phyloP scores from a whole-genome alignment of 2,329 filamentous ascomycete genomes.

The Fusarium transvaalense region DNA sequence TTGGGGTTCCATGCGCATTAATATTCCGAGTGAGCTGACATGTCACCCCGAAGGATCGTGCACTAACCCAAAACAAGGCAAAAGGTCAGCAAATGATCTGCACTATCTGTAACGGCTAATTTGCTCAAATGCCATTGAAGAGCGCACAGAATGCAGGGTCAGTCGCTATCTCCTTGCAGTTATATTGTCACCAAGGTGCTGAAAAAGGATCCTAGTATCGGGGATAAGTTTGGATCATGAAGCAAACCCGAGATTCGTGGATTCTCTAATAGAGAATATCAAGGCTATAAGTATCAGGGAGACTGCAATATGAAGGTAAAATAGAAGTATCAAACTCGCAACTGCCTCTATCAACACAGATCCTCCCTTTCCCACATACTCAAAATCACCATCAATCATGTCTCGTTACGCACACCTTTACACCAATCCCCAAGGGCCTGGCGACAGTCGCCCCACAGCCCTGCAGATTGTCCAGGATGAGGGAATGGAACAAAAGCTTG shows the following conservation, averaged over 20 bases:
- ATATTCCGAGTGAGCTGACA: not conserved
- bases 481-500: not conserved
- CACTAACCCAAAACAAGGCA: constrained; percentile 15
- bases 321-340: not conserved
- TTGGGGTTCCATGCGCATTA: not conserved
- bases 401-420: constrained; percentile 16
- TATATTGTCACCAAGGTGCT: not conserved
- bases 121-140: too few relatives aligned
- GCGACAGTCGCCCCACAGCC: constrained; percentile 12
- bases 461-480: constrained; percentile 9
- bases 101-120: not conserved
- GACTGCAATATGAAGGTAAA: not conserved
- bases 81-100: constrained; percentile 12
- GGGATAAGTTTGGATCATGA: not conserved
- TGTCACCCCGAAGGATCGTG: not conserved
- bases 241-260: not conserved
- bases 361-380: rapidly evolving
- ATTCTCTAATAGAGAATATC: not conserved
- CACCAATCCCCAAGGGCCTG: constrained; percentile 1
- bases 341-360: rapidly evolving
- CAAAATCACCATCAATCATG: not conserved
- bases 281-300: not conserved
- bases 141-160: too few relatives aligned
- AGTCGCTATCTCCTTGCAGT: not conserved
- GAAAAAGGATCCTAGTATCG: not conserved